phyloP scores from a whole-genome alignment of 331 rosid genomes.

The Cucumis variabilis region DNA sequence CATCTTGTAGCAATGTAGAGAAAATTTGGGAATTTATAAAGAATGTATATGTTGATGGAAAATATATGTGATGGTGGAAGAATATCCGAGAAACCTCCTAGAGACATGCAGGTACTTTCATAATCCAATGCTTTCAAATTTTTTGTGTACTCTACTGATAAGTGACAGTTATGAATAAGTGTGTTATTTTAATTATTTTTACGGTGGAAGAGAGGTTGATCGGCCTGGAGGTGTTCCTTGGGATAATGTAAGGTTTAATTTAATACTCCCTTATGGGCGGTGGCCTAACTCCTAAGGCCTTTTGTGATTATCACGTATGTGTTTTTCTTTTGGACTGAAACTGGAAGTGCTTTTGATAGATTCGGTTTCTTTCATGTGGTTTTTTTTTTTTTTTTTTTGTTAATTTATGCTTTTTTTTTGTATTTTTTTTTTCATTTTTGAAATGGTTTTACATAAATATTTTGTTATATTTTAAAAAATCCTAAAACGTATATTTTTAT shows the following conservation, averaged over 20 bases:
- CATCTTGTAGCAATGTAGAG: slow-evolving; percentile 72
- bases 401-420: too few species aligned
- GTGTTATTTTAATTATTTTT: neutral
- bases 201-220: neutral
- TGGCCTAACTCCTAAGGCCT: neutral
- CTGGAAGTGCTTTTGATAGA: neutral
- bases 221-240: neutral
- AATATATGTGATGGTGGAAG: slow-evolving; percentile 73
- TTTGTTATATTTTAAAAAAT: too few species aligned
- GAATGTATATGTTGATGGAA: slow-evolving; percentile 75
- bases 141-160: neutral
- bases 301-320: neutral
- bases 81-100: slow-evolving; percentile 78
- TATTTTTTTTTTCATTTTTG: too few species aligned
- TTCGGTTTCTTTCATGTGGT: neutral
- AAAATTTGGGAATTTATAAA: slow-evolving; percentile 82
- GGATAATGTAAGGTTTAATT: neutral
- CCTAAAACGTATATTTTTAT: too few species aligned
- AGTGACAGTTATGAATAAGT: neutral
- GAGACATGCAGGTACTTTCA: slow-evolving; percentile 76
- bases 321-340: neutral
- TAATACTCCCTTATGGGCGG: neutral
- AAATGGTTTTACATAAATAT: too few species aligned
- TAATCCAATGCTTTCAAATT: neutral
- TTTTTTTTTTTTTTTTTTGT: too few species aligned